These are phyloP conservation scores for Sanghuangporus sanghuang DNA, from an alignment of 1,284 basidiomycete species.

Conservation along the genomic window DNA sequence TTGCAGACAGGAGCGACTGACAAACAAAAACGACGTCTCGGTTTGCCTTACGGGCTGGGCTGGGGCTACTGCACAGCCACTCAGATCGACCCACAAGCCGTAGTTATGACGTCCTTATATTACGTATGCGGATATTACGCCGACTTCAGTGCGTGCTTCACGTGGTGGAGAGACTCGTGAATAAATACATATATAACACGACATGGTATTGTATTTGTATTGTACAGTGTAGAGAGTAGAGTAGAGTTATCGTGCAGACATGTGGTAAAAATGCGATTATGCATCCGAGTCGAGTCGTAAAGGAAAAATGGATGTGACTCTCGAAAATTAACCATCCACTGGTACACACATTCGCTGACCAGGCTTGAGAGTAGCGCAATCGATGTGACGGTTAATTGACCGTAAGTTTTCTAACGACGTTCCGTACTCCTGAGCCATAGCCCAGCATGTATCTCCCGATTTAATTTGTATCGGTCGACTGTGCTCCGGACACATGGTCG, in stretches of 20 bases:
- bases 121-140: background rate
- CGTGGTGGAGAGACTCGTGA: background rate
- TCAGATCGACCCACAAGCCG: conserved; percentile 7
- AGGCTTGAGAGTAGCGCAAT: conserved; percentile 53
- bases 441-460: conserved; percentile 69
- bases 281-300: conserved; percentile 26
- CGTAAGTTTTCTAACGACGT: conserved; percentile 50
- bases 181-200: background rate
- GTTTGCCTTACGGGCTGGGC: background rate
- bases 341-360: conserved; percentile 60
- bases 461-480: conserved; percentile 46
- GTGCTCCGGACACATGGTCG: conserved; percentile 41
- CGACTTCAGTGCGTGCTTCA: background rate
- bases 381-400: conserved; percentile 47
- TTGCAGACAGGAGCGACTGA: background rate
- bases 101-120: conserved; percentile 3
- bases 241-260: background rate
- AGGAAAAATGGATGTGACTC: background rate
- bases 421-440: conserved; percentile 46
- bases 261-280: conserved; percentile 22
- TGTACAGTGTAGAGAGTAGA: background rate
- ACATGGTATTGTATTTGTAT: background rate
- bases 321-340: conserved; percentile 23
- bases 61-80: conserved; percentile 1
- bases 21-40: conserved; percentile 15